These are phyloP conservation scores for Hapsidospora chrysogenum DNA, from an alignment of 495 filamentous ascomycete species.

Conservation along the genomic window DNA sequence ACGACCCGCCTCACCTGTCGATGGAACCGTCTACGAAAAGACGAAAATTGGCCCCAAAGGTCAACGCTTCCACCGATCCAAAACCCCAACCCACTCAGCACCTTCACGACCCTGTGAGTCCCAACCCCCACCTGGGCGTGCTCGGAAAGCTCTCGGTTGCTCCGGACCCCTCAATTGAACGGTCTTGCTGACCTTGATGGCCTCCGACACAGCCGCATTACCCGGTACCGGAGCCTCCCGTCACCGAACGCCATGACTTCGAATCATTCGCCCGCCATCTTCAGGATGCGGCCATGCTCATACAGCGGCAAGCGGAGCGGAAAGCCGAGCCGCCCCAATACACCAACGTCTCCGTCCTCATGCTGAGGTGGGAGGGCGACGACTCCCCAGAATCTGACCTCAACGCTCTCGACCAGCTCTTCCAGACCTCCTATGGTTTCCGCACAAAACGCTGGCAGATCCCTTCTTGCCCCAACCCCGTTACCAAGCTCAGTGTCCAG, in stretches of 20 bases:
- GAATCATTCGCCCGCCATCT: conserved; percentile 40
- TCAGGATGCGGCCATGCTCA: conserved; percentile 38
- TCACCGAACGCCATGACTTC: conserved; percentile 32
- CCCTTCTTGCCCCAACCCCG: conserved; percentile 30
- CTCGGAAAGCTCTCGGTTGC: neutral
- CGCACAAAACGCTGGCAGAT: conserved; percentile 34
- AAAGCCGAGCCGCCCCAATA: conserved; percentile 35
- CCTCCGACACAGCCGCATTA: neutral
- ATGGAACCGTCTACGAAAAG: conserved; percentile 20
- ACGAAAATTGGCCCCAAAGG: conserved; percentile 20
- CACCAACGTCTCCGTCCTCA: conserved; percentile 31
- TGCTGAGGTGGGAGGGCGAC: conserved; percentile 40
- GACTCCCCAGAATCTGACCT: conserved; percentile 29
- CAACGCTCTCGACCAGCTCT: conserved; percentile 27
- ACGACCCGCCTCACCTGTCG: conserved; percentile 1
- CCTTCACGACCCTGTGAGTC: conserved; percentile 3
- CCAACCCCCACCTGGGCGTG: neutral
- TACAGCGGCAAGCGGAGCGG: conserved; percentile 33
- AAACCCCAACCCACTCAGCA: neutral
- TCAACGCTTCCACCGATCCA: conserved; percentile 8
- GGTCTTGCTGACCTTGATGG: neutral
- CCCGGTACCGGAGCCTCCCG: conserved; percentile 7
- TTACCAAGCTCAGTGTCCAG: conserved; percentile 33
- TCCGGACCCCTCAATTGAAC: neutral
- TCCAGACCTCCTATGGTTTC: conserved; percentile 35